A percentile compares a stretch with the other conserved stretches of the same genome.
phyloP scores from a whole-genome alignment of 2,329 filamentous ascomycete genomes.

The Cladosporium sp. region DNA sequence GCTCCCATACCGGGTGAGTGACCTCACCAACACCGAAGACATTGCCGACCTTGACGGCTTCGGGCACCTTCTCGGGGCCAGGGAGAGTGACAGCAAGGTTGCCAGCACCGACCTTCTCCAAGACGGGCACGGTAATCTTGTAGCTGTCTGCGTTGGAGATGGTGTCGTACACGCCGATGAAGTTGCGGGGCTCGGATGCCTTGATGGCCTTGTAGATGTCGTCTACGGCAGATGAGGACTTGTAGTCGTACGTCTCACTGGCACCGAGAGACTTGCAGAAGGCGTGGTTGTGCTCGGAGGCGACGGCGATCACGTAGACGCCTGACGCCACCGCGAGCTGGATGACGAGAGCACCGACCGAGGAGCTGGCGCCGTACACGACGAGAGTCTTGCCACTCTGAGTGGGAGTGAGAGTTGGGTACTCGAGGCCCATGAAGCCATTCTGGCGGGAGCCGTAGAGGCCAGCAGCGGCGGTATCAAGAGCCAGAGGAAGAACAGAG shows the following conservation, averaged over 20 bases:
- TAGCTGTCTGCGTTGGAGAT: conserved; percentile 32
- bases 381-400: conserved; percentile 42
- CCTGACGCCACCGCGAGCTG: conserved; percentile 43
- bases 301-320: conserved; percentile 38
- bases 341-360: conserved; percentile 38
- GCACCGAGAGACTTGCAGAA: conserved; percentile 31
- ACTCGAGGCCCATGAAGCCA: conserved; percentile 42
- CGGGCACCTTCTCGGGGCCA: conserved; percentile 28
- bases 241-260: conserved; percentile 22
- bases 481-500: conserved; percentile 47
- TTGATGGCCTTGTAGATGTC: conserved; percentile 29
- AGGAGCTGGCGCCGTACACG: conserved; percentile 42
- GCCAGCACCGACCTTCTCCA: conserved; percentile 35
- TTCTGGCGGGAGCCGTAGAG: conserved; percentile 43
- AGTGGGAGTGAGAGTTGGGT: conserved; percentile 40
- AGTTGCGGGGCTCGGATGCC: conserved; percentile 36
- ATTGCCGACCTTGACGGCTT: conserved; percentile 31
- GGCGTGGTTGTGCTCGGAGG: conserved; percentile 38
- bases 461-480: conserved; percentile 48
- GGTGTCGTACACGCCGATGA: conserved; percentile 47
- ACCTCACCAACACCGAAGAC: conserved; percentile 34
- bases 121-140: conserved; percentile 29
- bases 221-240: conserved; percentile 14
- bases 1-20: conserved; percentile 33
- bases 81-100: conserved; percentile 26